Percentiles rank a stretch among this genome's conserved stretches.
Evolutionary conservation across 2,329 filamentous ascomycete genomes (phyloP).

Genomic region (Alternaria alternata): DNA sequence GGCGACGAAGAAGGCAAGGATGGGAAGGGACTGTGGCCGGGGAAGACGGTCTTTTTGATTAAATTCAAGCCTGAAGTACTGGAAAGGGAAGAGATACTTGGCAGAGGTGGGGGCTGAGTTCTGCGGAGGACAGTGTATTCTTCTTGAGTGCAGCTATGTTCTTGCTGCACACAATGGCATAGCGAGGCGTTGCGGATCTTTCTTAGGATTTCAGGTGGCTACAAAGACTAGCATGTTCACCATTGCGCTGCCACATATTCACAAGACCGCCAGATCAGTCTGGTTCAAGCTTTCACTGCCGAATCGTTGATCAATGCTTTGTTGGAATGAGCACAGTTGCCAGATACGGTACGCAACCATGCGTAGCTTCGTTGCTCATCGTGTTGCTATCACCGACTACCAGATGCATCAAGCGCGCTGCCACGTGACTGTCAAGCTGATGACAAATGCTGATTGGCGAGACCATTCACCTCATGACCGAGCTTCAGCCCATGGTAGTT

Average conservation of each 20-base stretch:
- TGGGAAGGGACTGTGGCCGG: constrained; percentile 78
- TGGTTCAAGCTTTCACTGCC: not conserved
- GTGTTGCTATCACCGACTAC: constrained; percentile 8
- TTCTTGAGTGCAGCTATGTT: not conserved
- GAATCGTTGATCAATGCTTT: not conserved
- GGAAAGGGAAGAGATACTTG: constrained; percentile 86
- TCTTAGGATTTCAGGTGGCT: not conserved
- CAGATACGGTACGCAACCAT: not conserved
- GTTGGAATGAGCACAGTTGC: not conserved
- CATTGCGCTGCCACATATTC: not conserved
- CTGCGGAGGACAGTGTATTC: not conserved
- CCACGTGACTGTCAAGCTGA: constrained; percentile 19
- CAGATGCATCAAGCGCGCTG: constrained; percentile 10
- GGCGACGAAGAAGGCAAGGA: constrained; percentile 61
- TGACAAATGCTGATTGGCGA: constrained; percentile 33
- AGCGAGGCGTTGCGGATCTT: constrained; percentile 26
- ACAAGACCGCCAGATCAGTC: not conserved
- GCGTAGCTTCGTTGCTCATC: not conserved
- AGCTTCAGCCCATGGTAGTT: not conserved
- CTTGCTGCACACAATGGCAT: constrained; percentile 12
- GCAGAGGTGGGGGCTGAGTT: constrained; percentile 60
- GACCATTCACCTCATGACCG: not conserved
- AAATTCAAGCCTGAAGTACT: constrained; percentile 92
- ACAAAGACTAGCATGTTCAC: not conserved
- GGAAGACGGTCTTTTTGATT: constrained; percentile 93